Conservation (phyloP, 2,329 filamentous ascomycete species). For the Apiospora koreana region DNA sequence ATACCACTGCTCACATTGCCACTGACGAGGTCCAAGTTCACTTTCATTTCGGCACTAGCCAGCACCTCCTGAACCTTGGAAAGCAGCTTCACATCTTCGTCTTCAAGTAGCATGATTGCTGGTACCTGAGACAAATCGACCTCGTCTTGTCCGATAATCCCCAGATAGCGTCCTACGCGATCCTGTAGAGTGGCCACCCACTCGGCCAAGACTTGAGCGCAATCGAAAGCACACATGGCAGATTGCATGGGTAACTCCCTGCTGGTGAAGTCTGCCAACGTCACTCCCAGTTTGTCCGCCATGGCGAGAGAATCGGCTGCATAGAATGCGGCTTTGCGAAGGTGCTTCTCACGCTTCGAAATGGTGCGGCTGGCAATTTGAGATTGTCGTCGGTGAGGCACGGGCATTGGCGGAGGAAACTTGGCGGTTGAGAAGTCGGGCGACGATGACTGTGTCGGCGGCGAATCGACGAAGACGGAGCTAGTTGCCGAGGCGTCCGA, state of each 20-base stretch:
- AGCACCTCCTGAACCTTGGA: slow-evolving; percentile 81
- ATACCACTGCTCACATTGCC: slow-evolving; percentile 51
- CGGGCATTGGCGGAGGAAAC: slow-evolving; percentile 28
- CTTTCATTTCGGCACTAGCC: slow-evolving; percentile 74
- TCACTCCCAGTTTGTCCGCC: slow-evolving; percentile 82
- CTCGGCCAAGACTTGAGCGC: slow-evolving; percentile 88
- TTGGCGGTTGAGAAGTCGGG: slow-evolving; percentile 46
- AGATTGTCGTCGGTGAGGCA: slow-evolving; percentile 25
- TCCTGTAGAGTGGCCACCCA: slow-evolving; percentile 95
- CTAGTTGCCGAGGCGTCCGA: slow-evolving; percentile 49
- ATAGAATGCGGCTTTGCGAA: slow-evolving; percentile 93
- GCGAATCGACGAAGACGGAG: slow-evolving; percentile 52
- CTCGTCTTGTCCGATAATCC: slow-evolving; percentile 80
- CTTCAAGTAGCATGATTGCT: slow-evolving; percentile 85
- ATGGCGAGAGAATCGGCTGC: slow-evolving; percentile 89
- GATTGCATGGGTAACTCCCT: slow-evolving; percentile 87
- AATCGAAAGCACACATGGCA: slow-evolving; percentile 91
- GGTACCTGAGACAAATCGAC: slow-evolving; percentile 80
- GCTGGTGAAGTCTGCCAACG: slow-evolving; percentile 80
- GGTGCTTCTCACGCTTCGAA: slow-evolving; percentile 78
- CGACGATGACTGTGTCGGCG: slow-evolving; percentile 52
- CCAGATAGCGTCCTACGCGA: slow-evolving; percentile 85
- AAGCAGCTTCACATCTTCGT: slow-evolving; percentile 85
- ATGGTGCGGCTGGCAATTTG: slow-evolving; percentile 45
- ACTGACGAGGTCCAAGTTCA: slow-evolving; percentile 56